Percentiles rank a stretch among this genome's conserved stretches.
Evolutionary conservation across 116 monocot genomes (phyloP).

Genomic region (Phalaenopsis hybrid): DNA sequence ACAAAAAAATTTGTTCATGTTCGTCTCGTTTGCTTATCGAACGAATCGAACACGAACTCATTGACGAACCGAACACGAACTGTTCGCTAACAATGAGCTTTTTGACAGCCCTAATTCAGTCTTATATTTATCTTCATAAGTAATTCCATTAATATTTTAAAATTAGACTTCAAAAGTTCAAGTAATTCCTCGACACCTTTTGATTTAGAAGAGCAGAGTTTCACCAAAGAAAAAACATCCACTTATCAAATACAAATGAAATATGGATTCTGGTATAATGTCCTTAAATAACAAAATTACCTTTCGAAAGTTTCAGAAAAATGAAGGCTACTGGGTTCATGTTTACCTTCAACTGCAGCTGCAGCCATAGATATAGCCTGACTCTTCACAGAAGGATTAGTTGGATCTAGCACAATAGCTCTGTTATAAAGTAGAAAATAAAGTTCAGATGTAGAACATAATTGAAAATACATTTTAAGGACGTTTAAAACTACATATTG

Average conservation of each 20-base stretch:
- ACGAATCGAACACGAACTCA: too few relatives aligned
- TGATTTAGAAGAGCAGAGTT: neutral
- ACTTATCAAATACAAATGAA: neutral
- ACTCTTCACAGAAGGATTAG: constrained; percentile 88
- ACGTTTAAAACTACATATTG: too few relatives aligned
- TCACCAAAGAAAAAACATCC: neutral
- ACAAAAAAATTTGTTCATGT: too few relatives aligned
- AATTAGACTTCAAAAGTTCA: neutral
- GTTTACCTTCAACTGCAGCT: constrained; percentile 73
- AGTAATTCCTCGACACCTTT: neutral
- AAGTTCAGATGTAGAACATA: neutral
- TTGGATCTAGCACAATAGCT: constrained; percentile 75
- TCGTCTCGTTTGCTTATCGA: too few relatives aligned
- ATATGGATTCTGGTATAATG: neutral
- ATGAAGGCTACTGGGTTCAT: neutral
- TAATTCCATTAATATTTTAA: neutral
- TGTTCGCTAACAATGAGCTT: too few relatives aligned
- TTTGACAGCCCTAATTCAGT: too few relatives aligned
- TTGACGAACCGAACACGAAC: too few relatives aligned
- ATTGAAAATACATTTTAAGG: too few relatives aligned
- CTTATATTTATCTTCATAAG: neutral
- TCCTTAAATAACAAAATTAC: neutral
- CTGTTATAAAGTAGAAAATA: constrained; percentile 30
- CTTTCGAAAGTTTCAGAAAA: neutral
- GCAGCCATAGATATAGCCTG: constrained; percentile 82